Base-by-base conservation (phyloP, 495 filamentous ascomycete genomes). In the Aspergillus panamensis region DNA sequence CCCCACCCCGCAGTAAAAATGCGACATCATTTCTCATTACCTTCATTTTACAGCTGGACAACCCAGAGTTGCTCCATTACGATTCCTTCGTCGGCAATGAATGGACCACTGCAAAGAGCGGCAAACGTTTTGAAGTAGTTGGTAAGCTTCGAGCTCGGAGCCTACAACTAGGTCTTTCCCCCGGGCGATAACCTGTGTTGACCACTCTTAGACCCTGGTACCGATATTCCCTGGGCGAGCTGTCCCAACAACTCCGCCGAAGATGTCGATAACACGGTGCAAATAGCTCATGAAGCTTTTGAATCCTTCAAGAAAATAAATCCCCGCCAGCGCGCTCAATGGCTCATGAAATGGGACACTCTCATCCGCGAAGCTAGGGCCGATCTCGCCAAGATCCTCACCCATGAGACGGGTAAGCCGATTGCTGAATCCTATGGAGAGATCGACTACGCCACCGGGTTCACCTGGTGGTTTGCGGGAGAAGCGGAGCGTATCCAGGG, bases 401-500 rank as follows among this genome's bases (percentile, higher is more conserved):
- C 82, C 25, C 81, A 82, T 63, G 83, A 87, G 68, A 86, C 82
- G 0, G 84, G 84, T n/a, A 87, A 87, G 63, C 83, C 83, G 1
- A 62, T 85, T 5, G 74, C 73, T 29, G 84, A 87, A 59, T 73
- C 84, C 10, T 74, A 78, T 31, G 80, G 77, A 10, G 84, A 87
- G 63, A 66, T 86, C 40, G 81, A 84, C 48, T 87, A 87, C 64
- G 81, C 82, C 0, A 66, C 77, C 0, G 76, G 80, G 6, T 87
- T 87, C 66, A 78, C 80, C 9, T 83, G 82, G 77, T 86, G 83
- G 83, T 87, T 87, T 64, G 71, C 80, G 0, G 84, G 82, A 7
- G 87, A 91, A 64, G 86, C 87, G 2, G 87, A 91, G 74, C 76
- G 87, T 17, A 78, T 90, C 12, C 81, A 83, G 6, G 87, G 87